These are phyloP conservation scores for Arthrobotrys conoides DNA, from an alignment of 2,329 filamentous ascomycete genomes.

Conservation along the genomic window DNA sequence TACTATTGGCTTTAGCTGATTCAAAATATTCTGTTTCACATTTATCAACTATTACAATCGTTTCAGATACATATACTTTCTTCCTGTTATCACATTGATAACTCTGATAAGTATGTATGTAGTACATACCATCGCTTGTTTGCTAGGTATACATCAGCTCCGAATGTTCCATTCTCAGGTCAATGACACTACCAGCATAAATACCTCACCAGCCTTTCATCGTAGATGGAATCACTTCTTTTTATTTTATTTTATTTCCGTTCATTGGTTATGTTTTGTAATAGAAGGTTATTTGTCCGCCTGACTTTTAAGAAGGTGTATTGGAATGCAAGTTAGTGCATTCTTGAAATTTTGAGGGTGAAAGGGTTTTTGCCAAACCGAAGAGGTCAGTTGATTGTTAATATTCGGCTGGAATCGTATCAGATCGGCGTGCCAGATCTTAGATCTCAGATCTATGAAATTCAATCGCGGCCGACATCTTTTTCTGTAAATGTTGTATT, in stretches of 20 bases:
- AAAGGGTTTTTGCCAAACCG: not conserved
- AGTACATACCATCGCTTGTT: no score
- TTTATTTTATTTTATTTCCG: not conserved
- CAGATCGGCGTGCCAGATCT: no score
- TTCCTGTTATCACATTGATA: constrained; percentile 1
- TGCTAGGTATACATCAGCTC: no score
- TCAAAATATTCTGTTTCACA: not conserved
- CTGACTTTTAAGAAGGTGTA: not conserved
- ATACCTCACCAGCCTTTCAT: not conserved
- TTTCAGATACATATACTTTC: not conserved
- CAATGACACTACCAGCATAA: not conserved
- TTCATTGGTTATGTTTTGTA: not conserved
- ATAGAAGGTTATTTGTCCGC: not conserved
- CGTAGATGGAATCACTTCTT: no score
- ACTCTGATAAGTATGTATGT: not conserved
- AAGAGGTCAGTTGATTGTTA: not conserved
- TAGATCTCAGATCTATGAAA: no score
- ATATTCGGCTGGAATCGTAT: no score
- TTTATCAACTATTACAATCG: not conserved
- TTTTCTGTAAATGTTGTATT: not conserved
- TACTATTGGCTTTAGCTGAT: not conserved
- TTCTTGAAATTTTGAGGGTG: not conserved
- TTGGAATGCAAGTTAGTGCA: constrained; percentile 15
- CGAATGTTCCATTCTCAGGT: no score
- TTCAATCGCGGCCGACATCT: not conserved